These are phyloP conservation scores for Plasmodium reichenowi DNA, from an alignment of 169 alveolate genomes.

Conservation along the genomic window DNA sequence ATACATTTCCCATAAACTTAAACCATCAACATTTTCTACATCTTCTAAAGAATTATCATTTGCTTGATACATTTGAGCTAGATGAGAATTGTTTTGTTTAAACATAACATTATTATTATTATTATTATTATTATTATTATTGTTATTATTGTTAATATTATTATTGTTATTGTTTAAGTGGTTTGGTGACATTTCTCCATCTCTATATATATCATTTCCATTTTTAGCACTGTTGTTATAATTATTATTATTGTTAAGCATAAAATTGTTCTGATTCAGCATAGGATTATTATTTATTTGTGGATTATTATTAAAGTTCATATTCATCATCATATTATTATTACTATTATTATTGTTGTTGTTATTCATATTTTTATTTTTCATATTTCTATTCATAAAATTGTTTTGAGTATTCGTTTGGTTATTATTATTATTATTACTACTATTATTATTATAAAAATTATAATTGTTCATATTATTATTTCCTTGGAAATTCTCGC, in stretches of 20 bases:
- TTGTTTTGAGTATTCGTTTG: not conserved
- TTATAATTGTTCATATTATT: slow-evolving; percentile 34
- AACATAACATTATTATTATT: slow-evolving; percentile 12
- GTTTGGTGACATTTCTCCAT: slow-evolving; percentile 15
- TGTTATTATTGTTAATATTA: not conserved
- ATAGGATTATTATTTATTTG: not conserved
- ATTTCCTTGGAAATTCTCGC: not conserved
- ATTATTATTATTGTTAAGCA: slow-evolving; percentile 6
- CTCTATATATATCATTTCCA: slow-evolving; percentile 4
- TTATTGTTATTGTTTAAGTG: no score
- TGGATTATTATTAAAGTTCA: not conserved
- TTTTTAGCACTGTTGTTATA: slow-evolving; percentile 4
- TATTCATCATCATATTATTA: not conserved
- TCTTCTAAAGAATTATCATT: slow-evolving; percentile 73
- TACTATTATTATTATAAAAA: slow-evolving; percentile 18
- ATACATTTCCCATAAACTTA: slow-evolving; percentile 86
- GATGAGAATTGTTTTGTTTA: slow-evolving; percentile 25
- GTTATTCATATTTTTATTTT: slow-evolving; percentile 39
- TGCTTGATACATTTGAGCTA: slow-evolving; percentile 16
- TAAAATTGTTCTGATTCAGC: slow-evolving; percentile 29
- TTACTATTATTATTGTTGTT: no score
- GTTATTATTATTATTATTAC: slow-evolving; percentile 3
- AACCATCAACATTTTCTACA: slow-evolving; percentile 79
- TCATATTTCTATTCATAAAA: slow-evolving; percentile 41
- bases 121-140: not conserved